phyloP scores from a whole-genome alignment of 2,329 filamentous ascomycete genomes.

The Didymellaceae sp. region DNA sequence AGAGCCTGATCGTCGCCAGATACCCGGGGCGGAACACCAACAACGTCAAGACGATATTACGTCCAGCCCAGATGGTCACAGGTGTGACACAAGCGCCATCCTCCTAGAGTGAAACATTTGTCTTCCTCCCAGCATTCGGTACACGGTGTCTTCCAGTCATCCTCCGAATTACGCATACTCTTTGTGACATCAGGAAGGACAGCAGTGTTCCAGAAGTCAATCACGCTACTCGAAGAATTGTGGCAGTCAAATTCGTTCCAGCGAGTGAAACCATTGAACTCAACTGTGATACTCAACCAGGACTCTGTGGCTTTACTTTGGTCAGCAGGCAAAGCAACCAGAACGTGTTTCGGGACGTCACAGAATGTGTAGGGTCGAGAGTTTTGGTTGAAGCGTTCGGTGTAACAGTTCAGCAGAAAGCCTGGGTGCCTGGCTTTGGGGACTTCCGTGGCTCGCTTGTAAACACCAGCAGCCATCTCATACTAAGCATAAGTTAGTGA shows the following conservation, averaged over 20 bases:
- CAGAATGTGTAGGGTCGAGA: constrained; percentile 14
- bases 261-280: constrained; percentile 7
- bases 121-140: neutral
- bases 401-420: constrained; percentile 13
- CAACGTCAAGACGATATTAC: neutral
- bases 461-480: constrained; percentile 10
- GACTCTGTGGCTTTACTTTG: neutral
- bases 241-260: constrained; percentile 1
- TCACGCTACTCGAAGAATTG: neutral
- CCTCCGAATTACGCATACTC: neutral
- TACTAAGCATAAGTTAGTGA: constrained; percentile 4
- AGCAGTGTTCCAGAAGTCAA: constrained; percentile 3
- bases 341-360: constrained; percentile 5
- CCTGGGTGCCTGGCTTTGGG: too few species aligned
- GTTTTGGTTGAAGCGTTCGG: neutral
- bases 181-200: constrained; percentile 2
- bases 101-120: neutral
- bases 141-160: neutral
- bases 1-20: too few species aligned
- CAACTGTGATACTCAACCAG: constrained; percentile 6
- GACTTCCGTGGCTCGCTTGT: constrained; percentile 1
- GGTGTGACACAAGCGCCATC: neutral
- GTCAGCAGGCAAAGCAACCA: constrained; percentile 10
- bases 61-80: neutral
- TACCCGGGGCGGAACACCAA: too few species aligned